Evolutionary conservation across 1,284 basidiomycete species (phyloP).

Genomic region (Pseudozyma pruni): DNA sequence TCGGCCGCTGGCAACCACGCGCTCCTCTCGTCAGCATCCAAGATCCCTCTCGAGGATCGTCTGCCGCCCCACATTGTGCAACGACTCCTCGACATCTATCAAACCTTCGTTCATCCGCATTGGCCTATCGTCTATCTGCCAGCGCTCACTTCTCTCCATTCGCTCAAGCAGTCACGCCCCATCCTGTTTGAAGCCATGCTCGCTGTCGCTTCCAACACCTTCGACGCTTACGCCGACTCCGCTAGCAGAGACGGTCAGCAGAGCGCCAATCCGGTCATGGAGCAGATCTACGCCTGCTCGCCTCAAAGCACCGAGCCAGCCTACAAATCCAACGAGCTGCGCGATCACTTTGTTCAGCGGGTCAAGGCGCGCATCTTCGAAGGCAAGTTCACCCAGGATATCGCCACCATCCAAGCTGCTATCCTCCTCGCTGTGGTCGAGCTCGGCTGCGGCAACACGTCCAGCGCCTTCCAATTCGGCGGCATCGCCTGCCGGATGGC

Average conservation of each 20-base stretch:
- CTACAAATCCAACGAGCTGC: constrained; percentile 37
- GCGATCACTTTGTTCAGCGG: constrained; percentile 38
- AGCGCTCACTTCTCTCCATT: constrained; percentile 43
- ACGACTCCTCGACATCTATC: constrained; percentile 45
- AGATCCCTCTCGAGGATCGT: constrained; percentile 24
- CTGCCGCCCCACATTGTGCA: constrained; percentile 33
- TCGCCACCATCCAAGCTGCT: constrained; percentile 43
- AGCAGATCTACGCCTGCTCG: constrained; percentile 24
- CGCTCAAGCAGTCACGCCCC: constrained; percentile 33
- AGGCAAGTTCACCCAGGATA: constrained; percentile 36
- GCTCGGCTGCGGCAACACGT: constrained; percentile 40
- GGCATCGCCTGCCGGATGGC: constrained; percentile 52
- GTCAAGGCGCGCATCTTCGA: constrained; percentile 46
- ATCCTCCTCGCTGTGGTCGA: constrained; percentile 51
- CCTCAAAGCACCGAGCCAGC: constrained; percentile 17
- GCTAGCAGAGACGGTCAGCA: constrained; percentile 10
- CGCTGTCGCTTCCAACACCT: constrained; percentile 47
- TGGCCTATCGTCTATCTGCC: constrained; percentile 57
- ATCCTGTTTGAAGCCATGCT: constrained; percentile 52
- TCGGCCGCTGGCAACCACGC: constrained; percentile 14
- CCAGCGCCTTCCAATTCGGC: constrained; percentile 47
- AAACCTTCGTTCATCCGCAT: constrained; percentile 50
- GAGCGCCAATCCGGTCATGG: constrained; percentile 19
- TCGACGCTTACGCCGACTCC: constrained; percentile 34
- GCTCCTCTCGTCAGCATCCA: constrained; percentile 2